phyloP scores from a whole-genome alignment of 2,329 filamentous ascomycete species.

The Intubia oerlemansii region DNA sequence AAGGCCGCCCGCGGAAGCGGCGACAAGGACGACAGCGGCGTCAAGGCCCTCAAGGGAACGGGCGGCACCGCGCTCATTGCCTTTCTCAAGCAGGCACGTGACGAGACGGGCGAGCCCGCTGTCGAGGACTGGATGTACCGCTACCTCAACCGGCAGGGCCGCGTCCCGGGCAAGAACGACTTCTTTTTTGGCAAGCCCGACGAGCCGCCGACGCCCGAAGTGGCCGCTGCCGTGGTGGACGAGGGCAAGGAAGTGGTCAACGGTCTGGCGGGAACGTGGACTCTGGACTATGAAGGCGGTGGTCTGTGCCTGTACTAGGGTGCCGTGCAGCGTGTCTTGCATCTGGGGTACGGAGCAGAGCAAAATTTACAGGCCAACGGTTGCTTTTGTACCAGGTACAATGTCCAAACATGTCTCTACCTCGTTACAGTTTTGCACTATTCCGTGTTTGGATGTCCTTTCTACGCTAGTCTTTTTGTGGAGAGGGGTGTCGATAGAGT shows the following conservation, averaged over 20 bases:
- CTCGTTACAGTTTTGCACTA: too few relatives aligned
- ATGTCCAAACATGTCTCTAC: too few relatives aligned
- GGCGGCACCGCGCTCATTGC: constrained; percentile 87
- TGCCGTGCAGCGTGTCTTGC: too few relatives aligned
- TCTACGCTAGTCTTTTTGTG: too few relatives aligned
- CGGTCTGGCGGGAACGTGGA: constrained; percentile 71
- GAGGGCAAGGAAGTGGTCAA: constrained; percentile 22
- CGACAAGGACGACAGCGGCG: constrained; percentile 12
- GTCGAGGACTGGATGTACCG: constrained; percentile 29
- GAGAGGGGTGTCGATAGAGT: constrained; percentile 5
- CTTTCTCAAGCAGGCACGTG: constrained; percentile 87
- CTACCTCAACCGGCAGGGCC: constrained; percentile 32
- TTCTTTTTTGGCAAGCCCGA: constrained; percentile 35
- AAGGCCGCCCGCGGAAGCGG: neutral
- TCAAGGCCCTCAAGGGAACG: constrained; percentile 51
- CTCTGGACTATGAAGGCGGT: constrained; percentile 61
- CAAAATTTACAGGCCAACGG: too few relatives aligned
- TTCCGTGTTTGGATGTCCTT: too few relatives aligned
- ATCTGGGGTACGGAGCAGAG: too few relatives aligned
- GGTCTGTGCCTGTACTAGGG: constrained; percentile 35
- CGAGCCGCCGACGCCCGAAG: constrained; percentile 16
- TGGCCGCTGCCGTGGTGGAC: constrained; percentile 3
- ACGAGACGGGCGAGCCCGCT: constrained; percentile 22
- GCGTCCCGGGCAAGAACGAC: constrained; percentile 27
- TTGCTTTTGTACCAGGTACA: too few relatives aligned